phyloP scores from a whole-genome alignment of 2,329 filamentous ascomycete species.

The Penicillium vulpinum region DNA sequence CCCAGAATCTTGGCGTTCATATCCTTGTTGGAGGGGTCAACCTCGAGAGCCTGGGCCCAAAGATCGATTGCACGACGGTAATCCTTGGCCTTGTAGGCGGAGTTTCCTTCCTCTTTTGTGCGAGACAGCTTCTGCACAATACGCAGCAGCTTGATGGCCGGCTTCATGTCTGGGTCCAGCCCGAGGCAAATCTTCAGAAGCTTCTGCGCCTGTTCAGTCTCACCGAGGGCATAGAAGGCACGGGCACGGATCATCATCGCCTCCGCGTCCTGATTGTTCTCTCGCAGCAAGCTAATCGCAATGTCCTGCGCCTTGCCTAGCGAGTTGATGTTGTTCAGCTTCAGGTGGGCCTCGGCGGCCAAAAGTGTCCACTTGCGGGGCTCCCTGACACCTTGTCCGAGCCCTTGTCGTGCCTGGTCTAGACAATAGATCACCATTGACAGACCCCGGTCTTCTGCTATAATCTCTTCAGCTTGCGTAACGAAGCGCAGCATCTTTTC shows the following conservation, averaged over 20 bases:
- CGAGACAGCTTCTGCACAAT: constrained; percentile 89
- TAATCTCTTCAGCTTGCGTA: constrained; percentile 72
- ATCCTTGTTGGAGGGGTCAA: constrained; percentile 85
- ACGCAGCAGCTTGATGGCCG: constrained; percentile 83
- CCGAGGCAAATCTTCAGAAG: constrained; percentile 86
- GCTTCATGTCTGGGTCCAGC: constrained; percentile 88
- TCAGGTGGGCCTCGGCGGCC: constrained; percentile 86
- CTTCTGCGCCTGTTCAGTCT: constrained; percentile 91
- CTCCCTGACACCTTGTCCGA: constrained; percentile 72
- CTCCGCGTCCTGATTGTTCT: constrained; percentile 90
- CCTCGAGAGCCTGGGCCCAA: constrained; percentile 77
- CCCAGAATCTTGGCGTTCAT: constrained; percentile 94
- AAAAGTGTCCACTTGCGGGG: constrained; percentile 93
- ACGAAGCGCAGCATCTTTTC: constrained; percentile 83
- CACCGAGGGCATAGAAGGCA: constrained; percentile 84
- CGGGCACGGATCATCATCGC: constrained; percentile 86
- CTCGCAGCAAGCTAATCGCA: constrained; percentile 80
- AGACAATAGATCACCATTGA: constrained; percentile 92
- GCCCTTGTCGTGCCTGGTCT: constrained; percentile 80
- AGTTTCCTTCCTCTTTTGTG: constrained; percentile 92
- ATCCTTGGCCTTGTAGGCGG: constrained; percentile 80
- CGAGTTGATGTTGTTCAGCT: constrained; percentile 87
- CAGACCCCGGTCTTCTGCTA: constrained; percentile 72
- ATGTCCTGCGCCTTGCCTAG: constrained; percentile 90
- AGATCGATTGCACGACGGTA: constrained; percentile 80